These are phyloP conservation scores for Podila minutissima DNA, from an alignment of 192 early-diverging fungal genomes.

Conservation along the genomic window DNA sequence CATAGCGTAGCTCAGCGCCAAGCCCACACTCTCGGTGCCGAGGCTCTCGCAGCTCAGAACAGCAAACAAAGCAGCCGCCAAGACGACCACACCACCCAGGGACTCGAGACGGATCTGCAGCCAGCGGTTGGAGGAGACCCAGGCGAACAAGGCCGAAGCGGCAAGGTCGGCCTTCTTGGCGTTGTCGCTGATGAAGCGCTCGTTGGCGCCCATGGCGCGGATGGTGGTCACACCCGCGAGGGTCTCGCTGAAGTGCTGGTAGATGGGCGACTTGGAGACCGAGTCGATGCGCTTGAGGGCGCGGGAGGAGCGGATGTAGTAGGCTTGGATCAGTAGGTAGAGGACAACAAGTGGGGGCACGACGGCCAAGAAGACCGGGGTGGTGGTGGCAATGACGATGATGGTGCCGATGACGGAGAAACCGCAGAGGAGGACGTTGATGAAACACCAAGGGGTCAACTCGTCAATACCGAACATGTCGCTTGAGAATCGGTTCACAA, in stretches of 20 bases:
- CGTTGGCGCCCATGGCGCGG: conserved; percentile 72
- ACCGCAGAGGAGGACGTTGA: conserved; percentile 52
- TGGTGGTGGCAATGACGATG: conserved; percentile 54
- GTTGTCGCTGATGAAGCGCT: conserved; percentile 42
- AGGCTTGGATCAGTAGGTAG: conserved; percentile 59
- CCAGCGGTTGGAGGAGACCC: conserved; percentile 79
- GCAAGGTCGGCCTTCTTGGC: conserved; percentile 40
- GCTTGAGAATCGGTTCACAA: conserved; percentile 91
- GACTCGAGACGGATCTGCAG: conserved; percentile 83
- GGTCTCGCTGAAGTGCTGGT: conserved; percentile 76
- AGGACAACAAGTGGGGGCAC: conserved; percentile 62
- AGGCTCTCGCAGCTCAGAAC: conserved; percentile 66
- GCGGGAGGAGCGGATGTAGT: conserved; percentile 80
- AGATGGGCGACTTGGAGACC: conserved; percentile 83
- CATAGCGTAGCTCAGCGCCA: conserved; percentile 83
- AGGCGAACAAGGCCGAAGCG: conserved; percentile 77
- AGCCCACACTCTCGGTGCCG: conserved; percentile 72
- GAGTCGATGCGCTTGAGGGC: conserved; percentile 89
- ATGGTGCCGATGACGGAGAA: conserved; percentile 54
- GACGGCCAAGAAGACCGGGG: conserved; percentile 57
- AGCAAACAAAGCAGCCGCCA: conserved; percentile 80
- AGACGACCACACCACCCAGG: conserved; percentile 79
- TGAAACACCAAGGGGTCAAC: conserved; percentile 61
- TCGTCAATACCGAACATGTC: conserved; percentile 89
- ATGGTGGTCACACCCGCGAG: conserved; percentile 70